Conservation (phyloP, 495 filamentous ascomycete genomes). For the Hypoxylon fragiforme region DNA sequence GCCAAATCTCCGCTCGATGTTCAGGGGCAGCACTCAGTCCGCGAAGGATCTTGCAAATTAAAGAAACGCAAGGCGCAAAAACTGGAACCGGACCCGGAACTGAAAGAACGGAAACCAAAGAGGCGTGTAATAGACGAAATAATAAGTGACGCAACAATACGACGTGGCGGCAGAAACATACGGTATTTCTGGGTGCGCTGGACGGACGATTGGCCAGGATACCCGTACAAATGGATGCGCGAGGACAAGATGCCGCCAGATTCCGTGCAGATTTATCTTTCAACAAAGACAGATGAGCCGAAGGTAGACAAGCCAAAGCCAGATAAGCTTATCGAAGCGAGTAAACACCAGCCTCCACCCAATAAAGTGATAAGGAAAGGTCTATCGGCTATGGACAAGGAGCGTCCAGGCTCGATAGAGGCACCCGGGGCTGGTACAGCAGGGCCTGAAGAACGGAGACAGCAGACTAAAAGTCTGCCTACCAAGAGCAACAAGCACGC, state of each 20-base stretch:
- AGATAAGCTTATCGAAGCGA: too few species aligned
- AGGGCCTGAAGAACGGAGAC: too few species aligned
- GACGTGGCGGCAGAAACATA: constrained; percentile 27
- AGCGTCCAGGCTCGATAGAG: too few species aligned
- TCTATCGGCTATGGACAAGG: too few species aligned
- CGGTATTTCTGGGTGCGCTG: constrained; percentile 49
- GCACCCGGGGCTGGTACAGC: too few species aligned
- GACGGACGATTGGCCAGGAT: constrained; percentile 51
- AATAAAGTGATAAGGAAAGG: too few species aligned
- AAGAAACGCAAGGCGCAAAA: constrained; percentile 5
- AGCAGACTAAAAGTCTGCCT: too few species aligned
- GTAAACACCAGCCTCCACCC: too few species aligned
- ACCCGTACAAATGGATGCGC: constrained; percentile 54
- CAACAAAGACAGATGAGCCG: constrained; percentile 16
- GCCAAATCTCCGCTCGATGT: background rate
- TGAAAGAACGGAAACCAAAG: constrained; percentile 23
- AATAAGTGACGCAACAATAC: constrained; percentile 39
- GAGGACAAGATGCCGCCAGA: constrained; percentile 42
- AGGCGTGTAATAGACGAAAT: constrained; percentile 47
- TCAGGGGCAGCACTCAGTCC: background rate
- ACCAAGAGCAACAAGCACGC: too few species aligned
- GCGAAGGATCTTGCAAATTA: background rate
- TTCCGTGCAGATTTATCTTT: constrained; percentile 39
- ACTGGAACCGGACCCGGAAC: background rate
- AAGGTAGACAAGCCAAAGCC: too few species aligned